These are phyloP conservation scores for Coemansia guatemalensis DNA, from an alignment of 192 early-diverging fungal species.

Conservation along the genomic window DNA sequence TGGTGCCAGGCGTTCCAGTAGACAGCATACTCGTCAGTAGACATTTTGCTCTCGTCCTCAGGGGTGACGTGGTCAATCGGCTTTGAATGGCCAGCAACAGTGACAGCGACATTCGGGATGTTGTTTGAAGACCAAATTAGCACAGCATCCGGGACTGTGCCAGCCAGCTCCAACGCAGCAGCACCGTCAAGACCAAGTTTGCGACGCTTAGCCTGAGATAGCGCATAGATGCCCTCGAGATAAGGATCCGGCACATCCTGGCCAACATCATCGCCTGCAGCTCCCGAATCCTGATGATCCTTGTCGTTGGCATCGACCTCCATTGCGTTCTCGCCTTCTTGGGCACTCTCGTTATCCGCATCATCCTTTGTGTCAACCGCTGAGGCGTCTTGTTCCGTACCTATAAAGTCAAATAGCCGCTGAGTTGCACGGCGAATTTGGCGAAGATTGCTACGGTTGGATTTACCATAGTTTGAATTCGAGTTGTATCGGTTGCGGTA, in stretches of 20 bases:
- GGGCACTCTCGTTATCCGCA: neutral
- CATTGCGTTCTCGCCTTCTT: neutral
- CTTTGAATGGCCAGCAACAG: slow-evolving; percentile 35
- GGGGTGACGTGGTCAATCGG: slow-evolving; percentile 23
- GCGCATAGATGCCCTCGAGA: slow-evolving; percentile 36
- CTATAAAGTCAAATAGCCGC: slow-evolving; percentile 49
- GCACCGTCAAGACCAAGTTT: slow-evolving; percentile 36
- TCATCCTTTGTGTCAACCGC: neutral
- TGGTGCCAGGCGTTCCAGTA: slow-evolving; percentile 46
- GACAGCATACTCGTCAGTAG: slow-evolving; percentile 31
- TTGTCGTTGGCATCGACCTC: slow-evolving; percentile 2
- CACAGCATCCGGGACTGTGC: slow-evolving; percentile 5
- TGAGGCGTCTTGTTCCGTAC: slow-evolving; percentile 2
- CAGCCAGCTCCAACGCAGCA: slow-evolving; percentile 12
- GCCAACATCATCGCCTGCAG: slow-evolving; percentile 1
- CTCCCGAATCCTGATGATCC: neutral
- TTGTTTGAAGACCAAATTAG: neutral
- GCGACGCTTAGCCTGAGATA: slow-evolving; percentile 38
- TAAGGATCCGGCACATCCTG: slow-evolving; percentile 31
- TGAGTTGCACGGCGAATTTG: slow-evolving; percentile 12
- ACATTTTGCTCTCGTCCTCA: slow-evolving; percentile 39
- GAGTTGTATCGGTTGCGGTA: slow-evolving; percentile 26
- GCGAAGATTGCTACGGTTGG: slow-evolving; percentile 11
- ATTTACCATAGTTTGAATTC: slow-evolving; percentile 2
- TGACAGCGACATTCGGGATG: slow-evolving; percentile 11